Base-by-base conservation (phyloP, 1,284 basidiomycete species). In the Cystobasidiaceae sp. region DNA sequence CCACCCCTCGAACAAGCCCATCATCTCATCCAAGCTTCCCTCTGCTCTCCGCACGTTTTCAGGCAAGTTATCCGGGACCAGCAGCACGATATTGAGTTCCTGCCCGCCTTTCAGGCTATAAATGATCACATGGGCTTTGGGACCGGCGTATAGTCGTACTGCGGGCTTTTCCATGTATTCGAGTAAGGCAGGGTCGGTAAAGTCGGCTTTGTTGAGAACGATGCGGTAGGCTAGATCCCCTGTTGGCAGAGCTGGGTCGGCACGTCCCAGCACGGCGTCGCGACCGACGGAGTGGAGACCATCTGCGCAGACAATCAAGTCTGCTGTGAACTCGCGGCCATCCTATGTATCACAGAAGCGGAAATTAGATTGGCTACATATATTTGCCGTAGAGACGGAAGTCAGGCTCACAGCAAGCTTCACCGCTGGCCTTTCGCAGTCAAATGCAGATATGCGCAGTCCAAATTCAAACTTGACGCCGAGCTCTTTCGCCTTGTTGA, bases 191-290 rank as follows among this genome's bases (percentile, higher is more conserved):
- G 52, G 54, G 30, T 65, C 62, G 28, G 25, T 30, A 28, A 65
- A 46, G 33, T 65, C 30, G 8, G 54, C 55, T 37, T 25, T 49
- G 28, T 56, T 58, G 30, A 65, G 43, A 11, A 65, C 62, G 25
- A 65, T 65, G 3, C 62, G 41, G 43, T 65, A 65, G 8, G 62
- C 62, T 19, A 65, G 55, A 50, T 65, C 62, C 9, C 62, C 62
- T 7, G 62, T 65, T 5, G 62, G 62, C 9, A 65, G 44, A 4
- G 62, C 41, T 50, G 44, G 43, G 34, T 65, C 62, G 3, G 21
- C 27, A 46, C 54, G 43, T 37, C 55, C 55, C 11, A 65, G 34
- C 13, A 65, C 30, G 7, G 54, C 54, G 19, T 65, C 34, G 4
- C 62, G 52, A 23, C 46, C 52, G 11, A 56, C 51, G 1, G 62